Evolutionary conservation across 2,329 filamentous ascomycete species (phyloP).

Genomic region (Diaporthe aspalathi): DNA sequence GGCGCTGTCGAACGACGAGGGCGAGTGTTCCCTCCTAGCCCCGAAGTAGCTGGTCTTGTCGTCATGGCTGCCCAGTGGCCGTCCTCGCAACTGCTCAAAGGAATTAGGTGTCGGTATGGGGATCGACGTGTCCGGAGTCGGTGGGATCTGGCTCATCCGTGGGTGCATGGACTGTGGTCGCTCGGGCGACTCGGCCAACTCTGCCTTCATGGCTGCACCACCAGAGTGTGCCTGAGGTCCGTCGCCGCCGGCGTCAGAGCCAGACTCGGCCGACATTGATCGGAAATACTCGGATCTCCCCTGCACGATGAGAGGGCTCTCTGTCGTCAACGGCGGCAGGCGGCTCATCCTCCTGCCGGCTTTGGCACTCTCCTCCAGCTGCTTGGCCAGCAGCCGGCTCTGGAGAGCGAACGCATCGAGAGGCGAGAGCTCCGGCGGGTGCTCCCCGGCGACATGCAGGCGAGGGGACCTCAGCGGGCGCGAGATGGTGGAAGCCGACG

Average conservation of each 20-base stretch:
- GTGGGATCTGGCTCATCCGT: slow-evolving; percentile 73
- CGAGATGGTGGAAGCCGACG: slow-evolving; percentile 61
- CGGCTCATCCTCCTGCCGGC: slow-evolving; percentile 85
- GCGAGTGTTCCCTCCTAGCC: slow-evolving; percentile 68
- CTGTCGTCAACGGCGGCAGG: slow-evolving; percentile 83
- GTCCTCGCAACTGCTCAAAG: slow-evolving; percentile 55
- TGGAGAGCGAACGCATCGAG: slow-evolving; percentile 95
- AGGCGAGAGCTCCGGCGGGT: slow-evolving; percentile 90
- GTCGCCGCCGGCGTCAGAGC: slow-evolving; percentile 58
- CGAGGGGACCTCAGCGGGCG: slow-evolving; percentile 77
- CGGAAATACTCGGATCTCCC: slow-evolving; percentile 85
- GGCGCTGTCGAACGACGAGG: slow-evolving; percentile 60
- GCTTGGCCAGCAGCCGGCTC: slow-evolving; percentile 85
- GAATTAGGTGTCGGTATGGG: slow-evolving; percentile 58
- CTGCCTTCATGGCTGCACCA: slow-evolving; percentile 62
- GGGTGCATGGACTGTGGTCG: slow-evolving; percentile 82
- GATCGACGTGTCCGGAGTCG: slow-evolving; percentile 60
- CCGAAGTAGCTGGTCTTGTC: slow-evolving; percentile 61
- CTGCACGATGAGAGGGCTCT: slow-evolving; percentile 80
- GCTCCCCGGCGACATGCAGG: slow-evolving; percentile 80
- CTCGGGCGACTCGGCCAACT: slow-evolving; percentile 67
- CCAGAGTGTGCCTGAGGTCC: slow-evolving; percentile 51
- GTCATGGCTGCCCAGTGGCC: slow-evolving; percentile 53
- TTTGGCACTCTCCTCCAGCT: slow-evolving; percentile 82
- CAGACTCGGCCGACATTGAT: slow-evolving; percentile 74